Evolutionary conservation across 257 asterid genomes (phyloP).

Genomic region (Rhazya stricta): DNA sequence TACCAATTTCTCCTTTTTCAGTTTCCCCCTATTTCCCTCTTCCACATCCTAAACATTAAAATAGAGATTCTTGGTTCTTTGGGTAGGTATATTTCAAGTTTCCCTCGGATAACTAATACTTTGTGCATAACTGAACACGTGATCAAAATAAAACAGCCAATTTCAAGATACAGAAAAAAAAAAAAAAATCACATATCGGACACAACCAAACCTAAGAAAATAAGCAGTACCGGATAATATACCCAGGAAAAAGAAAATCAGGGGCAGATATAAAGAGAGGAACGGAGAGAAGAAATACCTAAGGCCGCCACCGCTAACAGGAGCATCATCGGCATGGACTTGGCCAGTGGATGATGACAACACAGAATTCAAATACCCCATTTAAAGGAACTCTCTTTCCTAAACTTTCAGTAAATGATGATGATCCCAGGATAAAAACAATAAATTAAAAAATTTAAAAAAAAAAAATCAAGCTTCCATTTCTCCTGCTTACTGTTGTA

Average conservation of each 20-base stretch:
- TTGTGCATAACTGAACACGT: neutral
- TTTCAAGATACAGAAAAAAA: neutral
- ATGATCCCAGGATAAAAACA: neutral
- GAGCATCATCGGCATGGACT: conserved; percentile 62
- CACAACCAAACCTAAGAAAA: neutral
- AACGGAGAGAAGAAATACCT: conserved; percentile 45
- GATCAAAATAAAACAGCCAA: neutral
- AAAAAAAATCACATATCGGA: neutral
- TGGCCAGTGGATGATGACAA: conserved; percentile 67
- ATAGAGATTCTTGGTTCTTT: neutral
- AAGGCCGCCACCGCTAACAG: conserved; percentile 94
- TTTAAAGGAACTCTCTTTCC: conserved; percentile 5
- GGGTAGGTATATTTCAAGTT: neutral
- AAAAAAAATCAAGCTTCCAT: neutral
- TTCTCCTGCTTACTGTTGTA: neutral
- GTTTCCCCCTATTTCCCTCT: neutral
- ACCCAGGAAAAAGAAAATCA: neutral
- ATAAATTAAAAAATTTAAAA: neutral
- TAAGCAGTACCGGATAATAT: neutral
- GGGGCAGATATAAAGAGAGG: neutral
- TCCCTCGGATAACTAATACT: neutral
- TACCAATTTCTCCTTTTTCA: neutral
- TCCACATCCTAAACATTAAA: neutral
- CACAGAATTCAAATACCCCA: conserved; percentile 89
- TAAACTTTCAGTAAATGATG: neutral